Evolutionary conservation across 2,329 filamentous ascomycete genomes (phyloP).

Genomic region (Dryadomyces sulphureus): DNA sequence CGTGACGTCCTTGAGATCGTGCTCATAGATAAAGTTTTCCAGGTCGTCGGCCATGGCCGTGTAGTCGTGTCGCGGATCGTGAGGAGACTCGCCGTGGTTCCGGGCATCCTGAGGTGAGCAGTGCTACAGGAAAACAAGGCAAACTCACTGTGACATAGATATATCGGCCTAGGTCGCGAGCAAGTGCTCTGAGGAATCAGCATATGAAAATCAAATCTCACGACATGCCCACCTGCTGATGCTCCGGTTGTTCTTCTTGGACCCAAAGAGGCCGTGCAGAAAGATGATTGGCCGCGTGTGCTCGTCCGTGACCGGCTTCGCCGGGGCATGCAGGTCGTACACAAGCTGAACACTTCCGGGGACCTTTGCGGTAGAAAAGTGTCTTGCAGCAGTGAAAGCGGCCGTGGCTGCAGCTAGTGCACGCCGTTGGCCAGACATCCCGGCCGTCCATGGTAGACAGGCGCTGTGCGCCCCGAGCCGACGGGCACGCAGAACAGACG

Average conservation of each 20-base stretch:
- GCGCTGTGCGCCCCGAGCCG: too few species aligned
- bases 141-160: conserved; percentile 64
- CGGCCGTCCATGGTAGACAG: background rate
- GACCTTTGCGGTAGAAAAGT: background rate
- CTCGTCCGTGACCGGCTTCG: conserved; percentile 25
- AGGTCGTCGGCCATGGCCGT: conserved; percentile 70
- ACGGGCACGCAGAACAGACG: background rate
- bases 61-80: conserved; percentile 66
- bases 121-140: conserved; percentile 1
- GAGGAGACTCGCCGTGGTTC: conserved; percentile 86
- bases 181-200: conserved; percentile 54
- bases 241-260: conserved; percentile 84
- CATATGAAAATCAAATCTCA: background rate
- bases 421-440: too few species aligned
- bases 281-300: conserved; percentile 57
- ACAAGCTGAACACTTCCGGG: conserved; percentile 26
- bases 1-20: conserved; percentile 54
- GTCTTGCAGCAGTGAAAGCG: background rate
- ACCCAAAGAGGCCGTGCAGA: conserved; percentile 86
- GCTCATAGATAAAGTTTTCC: conserved; percentile 57
- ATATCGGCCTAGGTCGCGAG: conserved; percentile 63
- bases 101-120: conserved; percentile 52
- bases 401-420: background rate
- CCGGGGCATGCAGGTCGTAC: conserved; percentile 53
- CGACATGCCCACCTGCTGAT: conserved; percentile 68